Evolutionary conservation across 1,284 basidiomycete genomes (phyloP).

Genomic region (Rhodotorula sp.): DNA sequence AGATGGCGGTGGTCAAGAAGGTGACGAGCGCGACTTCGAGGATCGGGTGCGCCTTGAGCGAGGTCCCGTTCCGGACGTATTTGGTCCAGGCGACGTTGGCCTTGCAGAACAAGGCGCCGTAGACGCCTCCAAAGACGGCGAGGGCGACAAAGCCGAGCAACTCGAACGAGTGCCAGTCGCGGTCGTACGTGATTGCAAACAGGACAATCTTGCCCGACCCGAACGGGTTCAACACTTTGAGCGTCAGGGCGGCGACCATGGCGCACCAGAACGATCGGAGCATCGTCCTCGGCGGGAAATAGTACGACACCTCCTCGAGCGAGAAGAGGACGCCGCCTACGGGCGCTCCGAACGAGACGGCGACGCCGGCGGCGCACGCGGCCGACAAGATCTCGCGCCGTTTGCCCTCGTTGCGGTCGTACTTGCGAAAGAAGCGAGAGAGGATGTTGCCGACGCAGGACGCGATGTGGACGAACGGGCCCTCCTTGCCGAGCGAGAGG

Average conservation of each 20-base stretch:
- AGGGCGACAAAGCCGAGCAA: conserved; percentile 78
- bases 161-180: conserved; percentile 83
- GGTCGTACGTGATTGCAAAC: conserved; percentile 70
- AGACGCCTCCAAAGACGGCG: conserved; percentile 85
- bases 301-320: conserved; percentile 72
- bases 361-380: conserved; percentile 65
- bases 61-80: conserved; percentile 76
- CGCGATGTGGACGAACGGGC: conserved; percentile 94
- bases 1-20: conserved; percentile 66
- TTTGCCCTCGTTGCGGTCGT: conserved; percentile 63
- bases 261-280: conserved; percentile 81
- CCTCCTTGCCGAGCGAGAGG: conserved; percentile 84
- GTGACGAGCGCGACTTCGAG: conserved; percentile 78
- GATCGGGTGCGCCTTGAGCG: conserved; percentile 76
- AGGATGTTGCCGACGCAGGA: conserved; percentile 93
- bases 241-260: conserved; percentile 77
- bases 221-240: conserved; percentile 89
- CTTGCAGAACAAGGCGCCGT: conserved; percentile 87
- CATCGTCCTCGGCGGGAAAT: conserved; percentile 82
- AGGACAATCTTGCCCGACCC: conserved; percentile 58
- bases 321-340: conserved; percentile 60
- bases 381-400: conserved; percentile 87
- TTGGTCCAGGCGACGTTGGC: conserved; percentile 86
- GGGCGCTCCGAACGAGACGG: conserved; percentile 46
- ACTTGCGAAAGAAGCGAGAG: conserved; percentile 76